Percentiles rank a stretch among this genome's conserved stretches.
Conservation (phyloP, 345 rosid species). For the Hibiscus tridactylites region DNA sequence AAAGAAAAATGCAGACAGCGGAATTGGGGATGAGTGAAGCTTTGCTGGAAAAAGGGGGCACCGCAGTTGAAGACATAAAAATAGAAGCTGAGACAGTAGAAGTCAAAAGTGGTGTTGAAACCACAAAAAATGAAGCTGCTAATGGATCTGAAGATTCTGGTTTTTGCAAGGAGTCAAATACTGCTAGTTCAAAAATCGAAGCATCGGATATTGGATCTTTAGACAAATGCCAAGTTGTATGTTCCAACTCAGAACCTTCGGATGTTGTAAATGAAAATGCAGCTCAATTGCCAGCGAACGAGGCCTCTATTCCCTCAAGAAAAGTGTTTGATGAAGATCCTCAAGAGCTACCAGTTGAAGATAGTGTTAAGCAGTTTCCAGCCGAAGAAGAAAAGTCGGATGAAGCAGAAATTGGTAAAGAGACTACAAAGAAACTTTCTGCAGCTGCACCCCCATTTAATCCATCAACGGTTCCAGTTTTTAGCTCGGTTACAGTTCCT, state of each 20-base stretch:
- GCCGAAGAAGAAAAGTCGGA: constrained; percentile 55
- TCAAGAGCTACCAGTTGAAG: constrained; percentile 27
- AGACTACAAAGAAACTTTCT: constrained; percentile 73
- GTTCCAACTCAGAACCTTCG: constrained; percentile 21
- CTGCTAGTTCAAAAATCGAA: constrained; percentile 18
- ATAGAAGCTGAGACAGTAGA: constrained; percentile 22
- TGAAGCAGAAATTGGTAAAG: constrained; percentile 57
- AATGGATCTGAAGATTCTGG: constrained; percentile 21
- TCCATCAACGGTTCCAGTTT: constrained; percentile 66
- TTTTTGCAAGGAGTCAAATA: constrained; percentile 15
- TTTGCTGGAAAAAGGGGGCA: constrained; percentile 19
- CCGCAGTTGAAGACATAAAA: constrained; percentile 16
- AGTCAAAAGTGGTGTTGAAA: constrained; percentile 18
- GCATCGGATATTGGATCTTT: constrained; percentile 14
- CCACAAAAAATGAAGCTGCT: constrained; percentile 21
- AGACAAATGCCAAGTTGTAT: constrained; percentile 18
- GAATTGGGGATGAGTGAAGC: constrained; percentile 19
- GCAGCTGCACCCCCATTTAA: constrained; percentile 95
- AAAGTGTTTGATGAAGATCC: constrained; percentile 26
- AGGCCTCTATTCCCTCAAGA: constrained; percentile 25
- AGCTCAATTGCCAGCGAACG: constrained; percentile 20
- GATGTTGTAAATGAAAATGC: constrained; percentile 22
- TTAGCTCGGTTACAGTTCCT: constrained; percentile 71
- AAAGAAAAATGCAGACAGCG: constrained; percentile 22
- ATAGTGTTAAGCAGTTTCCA: constrained; percentile 21